Evolutionary conservation across 306 rosid species (phyloP), one percentile per base, ranked within the genome.

Genomic region (Boehmeria nivea): DNA sequence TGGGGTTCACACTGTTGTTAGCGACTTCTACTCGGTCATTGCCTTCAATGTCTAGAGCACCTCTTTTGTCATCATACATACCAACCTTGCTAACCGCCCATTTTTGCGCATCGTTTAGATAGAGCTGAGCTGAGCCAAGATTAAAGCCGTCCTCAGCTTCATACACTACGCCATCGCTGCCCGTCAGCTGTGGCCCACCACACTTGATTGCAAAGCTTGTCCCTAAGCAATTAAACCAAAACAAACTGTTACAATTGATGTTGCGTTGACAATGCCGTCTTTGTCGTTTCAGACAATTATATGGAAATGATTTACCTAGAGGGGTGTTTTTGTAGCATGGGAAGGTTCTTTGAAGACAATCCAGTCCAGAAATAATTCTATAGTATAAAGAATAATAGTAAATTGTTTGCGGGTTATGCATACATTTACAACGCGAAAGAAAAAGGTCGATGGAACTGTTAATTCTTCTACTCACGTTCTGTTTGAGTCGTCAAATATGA

Each of bases 81-180:
- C 67, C 73, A 17, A 37, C 73, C 36, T 68, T 68, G 63, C 73
- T 68, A 6, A 68, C 51, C 2, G 62, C 73, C 73, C 73, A 60
- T 24, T 34, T 60, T 55, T 37, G 23, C n/a, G 54, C 22, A 16
- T 28, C 55, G 8, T 21, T 25, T 14, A 68, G 53, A 18, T 24
- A 0, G 33, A 25, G 52, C 37, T 34, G 20, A 19, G 73, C 63
- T 9, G 61, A 26, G 22, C 73, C 68, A 53, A 60, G 57, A 14
- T 40, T 11, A 38, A 12, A 14, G 3, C 26, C 34, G 9, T 36
- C 16, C 0, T 68, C 73, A 7, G 57, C 57, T 59, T 68, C 67
- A 9, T 68, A 68, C 14, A 25, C 50, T 11, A 51, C 37, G 15
- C 67, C 62, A 15, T 52, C 50, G 24, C 2, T 43, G 42, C 72